phyloP scores from a whole-genome alignment of 2,329 filamentous ascomycete species.

The Dothidotthia symphoricarpi region DNA sequence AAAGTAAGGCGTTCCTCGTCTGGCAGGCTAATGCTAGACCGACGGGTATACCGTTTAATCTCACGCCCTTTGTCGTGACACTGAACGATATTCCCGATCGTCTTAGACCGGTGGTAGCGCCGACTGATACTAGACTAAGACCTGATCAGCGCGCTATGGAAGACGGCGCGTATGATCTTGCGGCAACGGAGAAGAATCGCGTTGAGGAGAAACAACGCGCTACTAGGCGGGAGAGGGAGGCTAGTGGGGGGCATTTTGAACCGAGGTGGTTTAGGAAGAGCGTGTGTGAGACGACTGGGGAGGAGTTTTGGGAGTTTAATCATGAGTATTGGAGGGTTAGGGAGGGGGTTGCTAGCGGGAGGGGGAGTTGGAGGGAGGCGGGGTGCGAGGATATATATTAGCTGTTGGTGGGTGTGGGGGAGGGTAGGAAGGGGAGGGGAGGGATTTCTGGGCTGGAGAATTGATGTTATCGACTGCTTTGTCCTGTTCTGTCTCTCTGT shows the following conservation, averaged over 20 bases:
- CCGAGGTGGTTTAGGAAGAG: constrained; percentile 82
- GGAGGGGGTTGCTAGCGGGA: constrained; percentile 62
- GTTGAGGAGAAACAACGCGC: constrained; percentile 89
- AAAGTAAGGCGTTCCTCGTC: constrained; percentile 78
- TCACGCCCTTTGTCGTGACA: constrained; percentile 92
- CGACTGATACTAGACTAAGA: constrained; percentile 88
- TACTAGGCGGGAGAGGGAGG: constrained; percentile 70
- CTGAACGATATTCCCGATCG: constrained; percentile 89
- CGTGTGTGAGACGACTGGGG: constrained; percentile 75
- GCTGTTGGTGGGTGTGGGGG: background rate
- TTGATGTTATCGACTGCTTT: no score
- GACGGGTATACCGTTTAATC: constrained; percentile 86
- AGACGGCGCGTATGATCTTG: constrained; percentile 93
- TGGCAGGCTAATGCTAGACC: constrained; percentile 88
- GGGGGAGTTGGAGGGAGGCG: constrained; percentile 59
- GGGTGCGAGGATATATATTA: constrained; percentile 75
- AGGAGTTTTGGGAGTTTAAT: constrained; percentile 86
- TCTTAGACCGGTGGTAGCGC: constrained; percentile 74
- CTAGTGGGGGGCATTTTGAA: constrained; percentile 73
- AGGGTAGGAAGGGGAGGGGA: background rate
- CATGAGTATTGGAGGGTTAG: constrained; percentile 83
- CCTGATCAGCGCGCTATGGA: constrained; percentile 98
- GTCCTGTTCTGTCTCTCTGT: no score
- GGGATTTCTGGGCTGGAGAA: background rate
- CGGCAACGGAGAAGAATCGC: constrained; percentile 89